Conservation (phyloP, 1,139 yeast species). For the Blastobotrys niveus region DNA sequence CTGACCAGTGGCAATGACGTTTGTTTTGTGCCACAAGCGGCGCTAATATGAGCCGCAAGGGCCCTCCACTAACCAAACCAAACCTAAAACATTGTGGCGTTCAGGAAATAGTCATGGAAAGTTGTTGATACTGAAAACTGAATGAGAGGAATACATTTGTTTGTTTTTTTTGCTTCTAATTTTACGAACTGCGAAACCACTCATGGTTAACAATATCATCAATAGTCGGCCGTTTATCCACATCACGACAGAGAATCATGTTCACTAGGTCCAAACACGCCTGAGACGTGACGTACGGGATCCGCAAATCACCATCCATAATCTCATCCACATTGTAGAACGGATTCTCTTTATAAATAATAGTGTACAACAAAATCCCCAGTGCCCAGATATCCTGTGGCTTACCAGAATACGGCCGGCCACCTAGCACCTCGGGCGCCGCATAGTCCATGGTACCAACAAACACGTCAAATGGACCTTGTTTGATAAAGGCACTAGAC, state of each 20-base stretch:
- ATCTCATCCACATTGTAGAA: constrained; percentile 93
- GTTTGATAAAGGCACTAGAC: constrained; percentile 77
- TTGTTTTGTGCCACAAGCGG: no score
- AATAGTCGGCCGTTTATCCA: constrained; percentile 63
- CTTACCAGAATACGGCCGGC: constrained; percentile 82
- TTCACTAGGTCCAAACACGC: constrained; percentile 51
- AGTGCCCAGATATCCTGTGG: constrained; percentile 98
- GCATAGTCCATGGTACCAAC: constrained; percentile 98
- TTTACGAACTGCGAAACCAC: constrained; percentile 46
- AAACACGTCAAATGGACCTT: constrained; percentile 94
- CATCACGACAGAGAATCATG: constrained; percentile 59
- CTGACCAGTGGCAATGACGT: no score
- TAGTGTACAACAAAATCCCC: constrained; percentile 82
- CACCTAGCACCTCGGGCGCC: constrained; percentile 89
- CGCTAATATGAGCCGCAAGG: no score
- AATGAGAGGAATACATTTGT: neutral
- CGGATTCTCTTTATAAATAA: constrained; percentile 92
- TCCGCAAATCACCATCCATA: constrained; percentile 76
- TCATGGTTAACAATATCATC: constrained; percentile 58
- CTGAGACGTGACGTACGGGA: constrained; percentile 58
- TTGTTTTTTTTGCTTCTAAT: neutral
- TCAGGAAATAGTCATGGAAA: no score
- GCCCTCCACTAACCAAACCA: no score
- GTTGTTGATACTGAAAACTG: no score
- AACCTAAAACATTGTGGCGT: no score